phyloP scores from a whole-genome alignment of 2,329 filamentous ascomycete species.

The Ophiostoma himal-ulmi region DNA sequence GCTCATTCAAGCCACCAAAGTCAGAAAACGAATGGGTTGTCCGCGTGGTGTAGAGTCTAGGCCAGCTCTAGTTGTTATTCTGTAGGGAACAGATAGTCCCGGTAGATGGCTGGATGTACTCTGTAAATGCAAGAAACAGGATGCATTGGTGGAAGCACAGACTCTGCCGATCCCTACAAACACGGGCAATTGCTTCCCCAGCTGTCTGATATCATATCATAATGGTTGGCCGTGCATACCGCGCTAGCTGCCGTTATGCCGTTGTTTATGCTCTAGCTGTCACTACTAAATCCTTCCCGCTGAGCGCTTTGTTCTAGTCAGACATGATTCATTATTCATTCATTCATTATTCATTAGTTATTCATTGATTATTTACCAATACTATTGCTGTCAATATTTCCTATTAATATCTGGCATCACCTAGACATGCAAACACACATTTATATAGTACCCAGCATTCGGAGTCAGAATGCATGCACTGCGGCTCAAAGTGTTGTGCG shows the following conservation, averaged over 20 bases:
- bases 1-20: background rate
- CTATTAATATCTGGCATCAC: background rate
- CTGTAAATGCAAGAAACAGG: background rate
- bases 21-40: background rate
- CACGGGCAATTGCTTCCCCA: background rate
- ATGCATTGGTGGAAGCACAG: background rate
- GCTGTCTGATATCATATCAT: background rate
- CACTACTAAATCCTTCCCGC: background rate
- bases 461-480: slow-evolving; percentile 10
- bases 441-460: background rate
- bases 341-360: background rate
- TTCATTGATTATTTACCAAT: background rate
- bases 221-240: background rate
- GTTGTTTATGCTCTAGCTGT: background rate
- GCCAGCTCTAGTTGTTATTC: background rate
- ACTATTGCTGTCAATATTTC: no score
- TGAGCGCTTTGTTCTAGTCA: background rate
- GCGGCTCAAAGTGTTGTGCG: background rate
- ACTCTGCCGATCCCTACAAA: background rate
- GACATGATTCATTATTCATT: background rate
- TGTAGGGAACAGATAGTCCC: background rate
- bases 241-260: background rate
- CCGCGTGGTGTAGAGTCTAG: no score
- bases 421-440: background rate
- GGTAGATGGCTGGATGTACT: background rate